Conservation (phyloP, 306 rosid species). For the Pterocarpus santalinus region DNA sequence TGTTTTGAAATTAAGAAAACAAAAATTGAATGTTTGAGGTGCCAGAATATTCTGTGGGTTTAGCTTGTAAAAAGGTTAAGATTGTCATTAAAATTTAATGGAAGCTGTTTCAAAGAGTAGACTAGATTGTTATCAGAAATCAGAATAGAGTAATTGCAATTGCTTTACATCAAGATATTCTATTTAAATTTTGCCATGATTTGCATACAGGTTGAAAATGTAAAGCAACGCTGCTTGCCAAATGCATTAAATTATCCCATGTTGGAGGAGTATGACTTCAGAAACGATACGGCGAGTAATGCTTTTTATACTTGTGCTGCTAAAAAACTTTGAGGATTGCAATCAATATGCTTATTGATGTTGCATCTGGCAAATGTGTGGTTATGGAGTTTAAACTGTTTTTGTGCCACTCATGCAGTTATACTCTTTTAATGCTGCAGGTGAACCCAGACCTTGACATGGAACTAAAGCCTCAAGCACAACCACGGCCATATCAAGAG, state of each 20-base stretch:
- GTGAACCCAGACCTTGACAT: conserved; percentile 95
- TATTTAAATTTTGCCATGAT: conserved; percentile 14
- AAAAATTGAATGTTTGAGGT: neutral
- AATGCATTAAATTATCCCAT: conserved; percentile 94
- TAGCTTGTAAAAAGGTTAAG: conserved; percentile 22
- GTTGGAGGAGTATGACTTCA: conserved; percentile 98
- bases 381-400: conserved; percentile 37
- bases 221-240: conserved; percentile 95
- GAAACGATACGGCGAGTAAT: conserved; percentile 90
- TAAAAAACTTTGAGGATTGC: conserved; percentile 28
- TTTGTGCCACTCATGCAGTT: conserved; percentile 18
- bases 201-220: conserved; percentile 87
- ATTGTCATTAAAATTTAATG: conserved; percentile 1
- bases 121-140: conserved; percentile 28
- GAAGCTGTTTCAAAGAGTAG: conserved; percentile 23
- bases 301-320: conserved; percentile 27
- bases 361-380: conserved; percentile 30
- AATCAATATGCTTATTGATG: conserved; percentile 21
- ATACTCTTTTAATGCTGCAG: conserved; percentile 55
- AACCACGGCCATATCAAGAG: conserved; percentile 98
- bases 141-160: conserved; percentile 33
- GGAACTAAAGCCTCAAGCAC: conserved; percentile 98
- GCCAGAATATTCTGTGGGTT: conserved; percentile 9
- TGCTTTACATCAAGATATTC: conserved; percentile 28
- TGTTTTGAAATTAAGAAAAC: conserved; percentile 8